These are phyloP conservation scores for Lactifluus hygrophoroides DNA, from an alignment of 768 basidiomycete species.

Conservation along the genomic window DNA sequence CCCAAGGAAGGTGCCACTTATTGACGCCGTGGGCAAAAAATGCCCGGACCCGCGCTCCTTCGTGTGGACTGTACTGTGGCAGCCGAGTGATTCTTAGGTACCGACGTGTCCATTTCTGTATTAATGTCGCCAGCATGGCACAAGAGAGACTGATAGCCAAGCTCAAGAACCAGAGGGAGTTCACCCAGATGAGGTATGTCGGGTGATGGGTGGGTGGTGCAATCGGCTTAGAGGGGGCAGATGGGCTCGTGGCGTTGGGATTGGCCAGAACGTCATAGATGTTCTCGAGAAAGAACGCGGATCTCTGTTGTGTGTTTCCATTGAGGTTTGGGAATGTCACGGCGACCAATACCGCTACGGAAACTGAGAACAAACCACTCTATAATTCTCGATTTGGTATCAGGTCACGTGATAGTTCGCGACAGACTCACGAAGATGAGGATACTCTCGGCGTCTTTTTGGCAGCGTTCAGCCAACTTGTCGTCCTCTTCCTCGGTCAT, in stretches of 20 bases:
- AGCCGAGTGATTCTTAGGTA: background rate
- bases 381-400: background rate
- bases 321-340: too few relatives aligned
- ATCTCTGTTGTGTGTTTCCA: too few relatives aligned
- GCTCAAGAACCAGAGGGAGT: constrained; percentile 10
- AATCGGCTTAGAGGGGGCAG: background rate
- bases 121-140: background rate
- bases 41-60: background rate
- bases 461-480: background rate
- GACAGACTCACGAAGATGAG: background rate
- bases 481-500: constrained; percentile 1
- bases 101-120: constrained; percentile 5
- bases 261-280: background rate
- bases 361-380: background rate
- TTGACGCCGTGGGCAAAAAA: background rate
- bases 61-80: background rate
- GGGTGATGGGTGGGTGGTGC: background rate
- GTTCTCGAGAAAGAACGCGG: background rate
- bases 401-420: background rate
- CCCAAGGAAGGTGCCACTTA: background rate
- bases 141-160: background rate
- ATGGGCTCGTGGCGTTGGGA: background rate
- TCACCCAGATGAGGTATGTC: background rate
- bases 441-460: background rate
- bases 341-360: background rate